Conservation (phyloP, 257 asterid species). For the Linderniella brevidens region DNA sequence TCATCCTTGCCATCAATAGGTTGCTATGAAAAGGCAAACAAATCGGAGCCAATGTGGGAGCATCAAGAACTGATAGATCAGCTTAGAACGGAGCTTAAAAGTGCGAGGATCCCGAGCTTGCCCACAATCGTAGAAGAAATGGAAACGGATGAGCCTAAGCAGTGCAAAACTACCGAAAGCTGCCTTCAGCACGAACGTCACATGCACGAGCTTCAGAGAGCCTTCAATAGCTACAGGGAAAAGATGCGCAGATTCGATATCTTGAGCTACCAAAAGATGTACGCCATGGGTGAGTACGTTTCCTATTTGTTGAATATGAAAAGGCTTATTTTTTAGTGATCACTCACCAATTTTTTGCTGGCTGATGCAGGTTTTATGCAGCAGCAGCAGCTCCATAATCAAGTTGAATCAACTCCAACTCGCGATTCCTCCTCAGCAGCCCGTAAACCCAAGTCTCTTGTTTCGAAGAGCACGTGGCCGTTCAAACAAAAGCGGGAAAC, state of each 20-base stretch:
- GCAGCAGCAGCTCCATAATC: conserved; percentile 45
- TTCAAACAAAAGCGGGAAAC: conserved; percentile 25
- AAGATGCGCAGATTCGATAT: conserved; percentile 54
- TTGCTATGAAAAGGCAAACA: conserved; percentile 18
- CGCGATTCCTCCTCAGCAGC: conserved; percentile 25
- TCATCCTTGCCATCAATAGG: too few relatives aligned
- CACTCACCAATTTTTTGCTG: background rate
- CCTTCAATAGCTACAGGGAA: conserved; percentile 42
- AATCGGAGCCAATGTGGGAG: conserved; percentile 49
- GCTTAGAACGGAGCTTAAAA: conserved; percentile 47
- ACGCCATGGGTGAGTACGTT: conserved; percentile 47
- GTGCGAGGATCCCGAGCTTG: conserved; percentile 39
- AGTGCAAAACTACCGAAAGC: conserved; percentile 46
- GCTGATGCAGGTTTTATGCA: conserved; percentile 41
- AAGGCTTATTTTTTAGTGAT: background rate
- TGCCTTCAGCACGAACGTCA: conserved; percentile 28
- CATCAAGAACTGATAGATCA: conserved; percentile 71
- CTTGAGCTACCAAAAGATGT: conserved; percentile 72
- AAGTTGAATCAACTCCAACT: conserved; percentile 22
- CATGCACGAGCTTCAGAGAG: conserved; percentile 38
- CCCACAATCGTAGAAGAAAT: conserved; percentile 63
- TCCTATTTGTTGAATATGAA: background rate
- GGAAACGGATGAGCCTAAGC: conserved; percentile 42
- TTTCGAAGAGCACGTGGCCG: conserved; percentile 25
- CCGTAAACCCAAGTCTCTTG: conserved; percentile 25